phyloP scores from a whole-genome alignment of 371 early-diverging fungal species.

The Mortierella sp. region DNA sequence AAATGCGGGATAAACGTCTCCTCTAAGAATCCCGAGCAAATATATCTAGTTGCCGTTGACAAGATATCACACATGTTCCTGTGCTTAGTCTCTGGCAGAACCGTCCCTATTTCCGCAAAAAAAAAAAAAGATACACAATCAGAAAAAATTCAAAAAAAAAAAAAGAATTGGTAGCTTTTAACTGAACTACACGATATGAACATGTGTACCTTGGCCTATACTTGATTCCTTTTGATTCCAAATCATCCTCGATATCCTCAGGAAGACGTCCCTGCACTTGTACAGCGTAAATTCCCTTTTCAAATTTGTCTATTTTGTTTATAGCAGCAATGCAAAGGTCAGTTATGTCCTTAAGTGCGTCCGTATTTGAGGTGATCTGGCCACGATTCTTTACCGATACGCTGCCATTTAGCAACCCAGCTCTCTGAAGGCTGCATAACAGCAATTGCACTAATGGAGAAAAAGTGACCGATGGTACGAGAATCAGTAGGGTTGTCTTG shows the following conservation, averaged over 20 bases:
- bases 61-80: no score
- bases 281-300: conserved; percentile 91
- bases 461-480: no score
- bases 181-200: not conserved
- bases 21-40: not conserved
- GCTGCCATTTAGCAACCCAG: conserved; percentile 94
- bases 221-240: conserved; percentile 80
- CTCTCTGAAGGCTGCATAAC: conserved; percentile 82
- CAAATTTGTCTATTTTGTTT: conserved; percentile 77
- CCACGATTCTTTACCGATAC: conserved; percentile 66
- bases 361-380: not conserved
- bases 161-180: not conserved
- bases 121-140: not conserved
- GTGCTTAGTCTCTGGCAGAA: conserved; percentile 45
- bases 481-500: no score
- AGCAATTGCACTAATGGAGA: conserved; percentile 70
- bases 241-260: conserved; percentile 85
- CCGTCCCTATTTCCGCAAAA: conserved; percentile 32
- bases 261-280: conserved; percentile 91
- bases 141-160: not conserved
- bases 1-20: no score
- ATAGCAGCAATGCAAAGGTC: not conserved
- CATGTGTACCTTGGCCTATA: conserved; percentile 77
- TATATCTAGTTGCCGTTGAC: no score
- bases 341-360: no score